These are phyloP conservation scores for Coemansia sp. DNA, from an alignment of 371 early-diverging fungal species.

Conservation along the genomic window DNA sequence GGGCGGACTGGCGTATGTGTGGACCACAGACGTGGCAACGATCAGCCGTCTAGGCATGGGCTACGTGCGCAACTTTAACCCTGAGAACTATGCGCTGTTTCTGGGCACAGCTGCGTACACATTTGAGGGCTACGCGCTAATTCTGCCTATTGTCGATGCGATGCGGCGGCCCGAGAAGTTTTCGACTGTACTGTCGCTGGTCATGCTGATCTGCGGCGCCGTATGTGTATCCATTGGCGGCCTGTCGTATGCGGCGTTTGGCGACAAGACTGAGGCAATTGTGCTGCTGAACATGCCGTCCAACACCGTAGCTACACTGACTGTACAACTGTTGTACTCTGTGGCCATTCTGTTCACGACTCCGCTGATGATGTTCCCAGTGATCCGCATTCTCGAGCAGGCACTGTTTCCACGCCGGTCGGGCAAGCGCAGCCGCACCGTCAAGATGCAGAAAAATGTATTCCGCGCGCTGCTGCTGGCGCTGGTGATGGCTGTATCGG, in stretches of 20 bases:
- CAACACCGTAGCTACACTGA: constrained; percentile 54
- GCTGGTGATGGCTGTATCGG: constrained; percentile 65
- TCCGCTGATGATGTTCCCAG: constrained; percentile 80
- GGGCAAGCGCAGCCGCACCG: constrained; percentile 47
- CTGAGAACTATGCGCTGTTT: constrained; percentile 68
- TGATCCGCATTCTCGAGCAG: constrained; percentile 79
- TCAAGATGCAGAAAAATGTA: constrained; percentile 83
- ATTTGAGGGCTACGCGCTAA: constrained; percentile 84
- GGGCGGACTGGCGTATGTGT: constrained; percentile 76
- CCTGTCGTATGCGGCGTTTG: constrained; percentile 79
- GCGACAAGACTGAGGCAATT: constrained; percentile 73
- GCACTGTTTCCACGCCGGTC: constrained; percentile 57
- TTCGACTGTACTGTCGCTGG: constrained; percentile 63
- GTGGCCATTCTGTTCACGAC: constrained; percentile 81
- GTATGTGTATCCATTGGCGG: constrained; percentile 71
- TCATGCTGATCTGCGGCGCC: constrained; percentile 66
- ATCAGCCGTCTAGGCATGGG: constrained; percentile 58
- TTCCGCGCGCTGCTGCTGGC: constrained; percentile 67
- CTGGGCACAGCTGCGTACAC: constrained; percentile 89
- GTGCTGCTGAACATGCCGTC: constrained; percentile 80
- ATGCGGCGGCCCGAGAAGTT: constrained; percentile 83
- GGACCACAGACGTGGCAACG: constrained; percentile 66
- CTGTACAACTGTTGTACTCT: constrained; percentile 79
- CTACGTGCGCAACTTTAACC: constrained; percentile 57
- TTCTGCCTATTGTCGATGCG: constrained; percentile 84